phyloP scores from a whole-genome alignment of 495 filamentous ascomycete species.

The Talaromyces proteolyticus region DNA sequence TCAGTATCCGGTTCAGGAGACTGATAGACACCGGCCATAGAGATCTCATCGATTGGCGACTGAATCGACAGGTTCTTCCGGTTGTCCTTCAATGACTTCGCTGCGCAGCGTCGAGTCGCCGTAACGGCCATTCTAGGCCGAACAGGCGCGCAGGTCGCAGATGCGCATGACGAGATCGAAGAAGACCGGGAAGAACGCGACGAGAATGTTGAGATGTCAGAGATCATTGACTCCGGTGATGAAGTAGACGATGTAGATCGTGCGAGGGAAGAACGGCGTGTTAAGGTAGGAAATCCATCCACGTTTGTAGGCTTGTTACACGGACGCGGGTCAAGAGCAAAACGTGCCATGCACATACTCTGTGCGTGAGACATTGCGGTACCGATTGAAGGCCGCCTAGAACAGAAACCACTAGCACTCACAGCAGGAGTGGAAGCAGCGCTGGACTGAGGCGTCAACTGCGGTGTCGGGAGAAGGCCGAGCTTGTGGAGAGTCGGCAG shows the following conservation, averaged over 20 bases:
- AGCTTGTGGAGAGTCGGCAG: slow-evolving; percentile 51
- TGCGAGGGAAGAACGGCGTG: slow-evolving; percentile 70
- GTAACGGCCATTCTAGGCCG: slow-evolving; percentile 66
- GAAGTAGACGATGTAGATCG: slow-evolving; percentile 71
- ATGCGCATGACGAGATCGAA: slow-evolving; percentile 67
- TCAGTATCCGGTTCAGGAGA: slow-evolving; percentile 59
- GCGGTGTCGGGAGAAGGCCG: slow-evolving; percentile 70
- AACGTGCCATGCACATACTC: slow-evolving; percentile 57
- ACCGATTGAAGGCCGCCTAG: slow-evolving; percentile 63
- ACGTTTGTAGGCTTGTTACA: slow-evolving; percentile 46
- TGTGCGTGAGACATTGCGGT: slow-evolving; percentile 75
- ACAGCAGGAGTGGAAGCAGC: slow-evolving; percentile 84
- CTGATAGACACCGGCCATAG: slow-evolving; percentile 39
- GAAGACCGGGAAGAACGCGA: slow-evolving; percentile 65
- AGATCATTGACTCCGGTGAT: slow-evolving; percentile 88
- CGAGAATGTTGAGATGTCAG: slow-evolving; percentile 61
- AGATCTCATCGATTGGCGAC: slow-evolving; percentile 44
- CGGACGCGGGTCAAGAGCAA: slow-evolving; percentile 47
- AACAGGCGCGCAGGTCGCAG: slow-evolving; percentile 56
- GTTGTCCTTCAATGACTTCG: slow-evolving; percentile 38
- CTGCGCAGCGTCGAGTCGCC: slow-evolving; percentile 79
- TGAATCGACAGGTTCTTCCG: slow-evolving; percentile 33
- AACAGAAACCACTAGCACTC: slow-evolving; percentile 55
- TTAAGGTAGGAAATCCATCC: slow-evolving; percentile 41
- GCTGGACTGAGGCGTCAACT: slow-evolving; percentile 70